These are phyloP conservation scores for Juglanconis sp. DNA, from an alignment of 2,329 filamentous ascomycete genomes.

Conservation along the genomic window DNA sequence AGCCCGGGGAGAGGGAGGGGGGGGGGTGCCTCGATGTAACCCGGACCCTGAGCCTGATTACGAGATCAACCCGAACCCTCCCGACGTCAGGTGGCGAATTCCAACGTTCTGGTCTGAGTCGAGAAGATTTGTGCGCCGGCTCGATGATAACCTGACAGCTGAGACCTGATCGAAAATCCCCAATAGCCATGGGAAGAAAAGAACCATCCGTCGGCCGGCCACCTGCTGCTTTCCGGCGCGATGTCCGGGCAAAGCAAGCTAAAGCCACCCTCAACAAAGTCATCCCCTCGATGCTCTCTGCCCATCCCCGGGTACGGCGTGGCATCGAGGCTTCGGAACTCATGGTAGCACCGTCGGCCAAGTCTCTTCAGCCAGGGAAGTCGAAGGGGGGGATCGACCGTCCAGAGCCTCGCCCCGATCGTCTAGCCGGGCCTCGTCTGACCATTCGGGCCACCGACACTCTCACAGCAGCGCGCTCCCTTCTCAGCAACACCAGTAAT, in stretches of 20 bases:
- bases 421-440: neutral
- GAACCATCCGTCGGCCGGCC: conserved; percentile 12
- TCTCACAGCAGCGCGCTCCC: conserved; percentile 4
- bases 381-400: neutral
- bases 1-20: neutral
- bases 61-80: neutral
- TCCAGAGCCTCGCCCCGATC: neutral
- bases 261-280: conserved; percentile 56
- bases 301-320: conserved; percentile 51
- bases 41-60: neutral
- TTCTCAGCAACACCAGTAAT: neutral
- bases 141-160: too few species aligned
- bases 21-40: neutral
- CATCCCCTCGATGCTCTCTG: conserved; percentile 53
- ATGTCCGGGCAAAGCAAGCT: conserved; percentile 48
- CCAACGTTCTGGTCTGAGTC: neutral
- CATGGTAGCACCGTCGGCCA: conserved; percentile 30
- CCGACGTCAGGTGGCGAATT: neutral
- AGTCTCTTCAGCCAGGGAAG: neutral
- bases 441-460: conserved; percentile 7
- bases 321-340: conserved; percentile 53
- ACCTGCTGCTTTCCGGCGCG: conserved; percentile 8
- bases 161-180: too few species aligned
- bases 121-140: too few species aligned
- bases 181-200: conserved; percentile 6